A percentile compares a stretch with the other conserved stretches of the same genome.
phyloP scores from a whole-genome alignment of 768 basidiomycete species.

The Baorangia bicolor region DNA sequence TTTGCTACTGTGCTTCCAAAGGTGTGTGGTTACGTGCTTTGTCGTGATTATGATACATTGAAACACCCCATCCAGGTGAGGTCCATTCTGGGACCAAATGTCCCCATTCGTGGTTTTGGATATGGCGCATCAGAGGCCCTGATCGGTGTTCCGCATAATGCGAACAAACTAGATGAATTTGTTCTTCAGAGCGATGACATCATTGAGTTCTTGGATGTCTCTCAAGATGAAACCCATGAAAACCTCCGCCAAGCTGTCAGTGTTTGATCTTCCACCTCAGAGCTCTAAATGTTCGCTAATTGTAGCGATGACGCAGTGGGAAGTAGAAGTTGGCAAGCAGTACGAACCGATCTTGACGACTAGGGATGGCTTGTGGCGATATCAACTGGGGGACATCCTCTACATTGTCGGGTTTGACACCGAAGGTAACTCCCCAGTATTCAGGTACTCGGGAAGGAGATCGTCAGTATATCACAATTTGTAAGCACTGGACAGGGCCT shows the following conservation, averaged over 20 bases:
- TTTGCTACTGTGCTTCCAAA: conserved; percentile 12
- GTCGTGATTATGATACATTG: not conserved
- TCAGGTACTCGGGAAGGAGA: conserved; percentile 15
- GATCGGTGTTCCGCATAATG: not conserved
- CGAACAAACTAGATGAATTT: conserved; percentile 9
- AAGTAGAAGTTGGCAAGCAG: conserved; percentile 14
- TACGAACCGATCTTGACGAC: conserved; percentile 25
- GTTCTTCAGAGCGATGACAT: conserved; percentile 1
- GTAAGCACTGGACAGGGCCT: too few relatives aligned
- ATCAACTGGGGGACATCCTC: conserved; percentile 21
- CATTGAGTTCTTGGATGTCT: conserved; percentile 20
- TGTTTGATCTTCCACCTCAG: not conserved
- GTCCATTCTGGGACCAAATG: conserved; percentile 12
- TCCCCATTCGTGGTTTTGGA: not conserved
- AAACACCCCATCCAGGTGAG: conserved; percentile 5
- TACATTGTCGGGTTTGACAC: conserved; percentile 15
- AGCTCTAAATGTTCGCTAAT: not conserved
- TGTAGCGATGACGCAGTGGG: conserved; percentile 8
- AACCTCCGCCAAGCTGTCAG: conserved; percentile 19
- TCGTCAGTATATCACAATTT: conserved; percentile 11
- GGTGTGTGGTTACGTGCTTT: not conserved
- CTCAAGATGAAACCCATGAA: conserved; percentile 7
- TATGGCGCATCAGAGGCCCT: conserved; percentile 15
- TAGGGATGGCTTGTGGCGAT: conserved; percentile 24
- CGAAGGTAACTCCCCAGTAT: conserved; percentile 4